Evolutionary conservation across 2,329 filamentous ascomycete genomes (phyloP), one percentile per base, ranked within the genome.

Genomic region (Pleurostoma richardsiae): DNA sequence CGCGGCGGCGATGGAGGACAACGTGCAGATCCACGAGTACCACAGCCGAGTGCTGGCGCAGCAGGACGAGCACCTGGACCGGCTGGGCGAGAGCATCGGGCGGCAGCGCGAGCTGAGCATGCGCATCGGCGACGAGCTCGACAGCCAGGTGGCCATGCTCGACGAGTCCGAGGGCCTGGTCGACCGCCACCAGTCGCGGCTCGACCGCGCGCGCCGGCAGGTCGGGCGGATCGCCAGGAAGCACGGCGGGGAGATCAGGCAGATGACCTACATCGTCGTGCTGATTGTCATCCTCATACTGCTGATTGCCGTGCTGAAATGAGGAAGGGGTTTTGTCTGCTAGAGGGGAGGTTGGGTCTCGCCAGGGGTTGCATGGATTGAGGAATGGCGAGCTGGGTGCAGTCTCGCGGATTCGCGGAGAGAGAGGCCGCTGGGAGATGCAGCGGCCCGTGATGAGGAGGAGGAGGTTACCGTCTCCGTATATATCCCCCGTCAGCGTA

Each of bases 81-180:
- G 79, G 7, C 73, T 99, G 4, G 89, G 91, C n/a, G 81, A 83
- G 59, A 89, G 83, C 48, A 96, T 99, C 56, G 80, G 88, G 4
- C 82, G 94, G 38, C 94, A 97, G 72, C 78, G 95, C 43, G 89
- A 97, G 70, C 75, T 99, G 51, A 91, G 86, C 62, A 95, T 96
- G 72, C 89, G 94, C 71, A 97, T 99, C 59, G 92, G 94, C 30
- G 88, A 96, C 64, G 94, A 99, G 74, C 76, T 99, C 33, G 94
- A 97, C 58, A 86, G 83, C 56, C 94, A 99, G 59, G 87, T 95
- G 36, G 77, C 86, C 56, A 75, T 99, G 74, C 74, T 99, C 30
- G 92, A 96, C 63, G 92, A 96, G 58, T 83, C 95, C 40, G 94
- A 97, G 61, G 79, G 79, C 40, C 79, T 85, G 26, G 87, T 91